These are phyloP conservation scores for Vaccinium myrtillus DNA, from an alignment of 148 eudicot genomes.

Conservation along the genomic window DNA sequence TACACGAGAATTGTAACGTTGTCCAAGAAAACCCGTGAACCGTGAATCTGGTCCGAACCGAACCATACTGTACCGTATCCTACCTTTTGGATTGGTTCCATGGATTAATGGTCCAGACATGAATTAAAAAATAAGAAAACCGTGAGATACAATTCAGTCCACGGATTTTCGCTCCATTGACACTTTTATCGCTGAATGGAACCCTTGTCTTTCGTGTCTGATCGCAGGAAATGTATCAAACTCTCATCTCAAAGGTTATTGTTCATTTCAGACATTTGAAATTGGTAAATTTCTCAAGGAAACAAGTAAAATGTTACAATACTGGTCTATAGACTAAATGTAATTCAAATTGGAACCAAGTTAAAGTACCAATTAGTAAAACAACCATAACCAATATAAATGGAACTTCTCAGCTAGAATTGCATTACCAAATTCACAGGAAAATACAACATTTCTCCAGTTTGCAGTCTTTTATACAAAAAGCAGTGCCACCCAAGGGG, in stretches of 20 bases:
- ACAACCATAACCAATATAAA: not conserved
- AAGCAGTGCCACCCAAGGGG: constrained; percentile 10
- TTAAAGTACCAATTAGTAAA: not conserved
- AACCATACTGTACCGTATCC: too few relatives aligned
- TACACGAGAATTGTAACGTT: too few relatives aligned
- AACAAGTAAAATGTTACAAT: not conserved
- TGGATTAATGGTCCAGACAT: too few relatives aligned
- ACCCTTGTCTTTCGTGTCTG: too few relatives aligned
- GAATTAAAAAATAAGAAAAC: too few relatives aligned
- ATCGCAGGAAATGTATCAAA: too few relatives aligned
- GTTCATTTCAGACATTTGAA: not conserved
- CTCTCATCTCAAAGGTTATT: not conserved
- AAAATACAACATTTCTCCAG: constrained; percentile 5
- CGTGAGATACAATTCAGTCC: too few relatives aligned
- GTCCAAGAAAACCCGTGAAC: too few relatives aligned
- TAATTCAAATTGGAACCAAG: not conserved
- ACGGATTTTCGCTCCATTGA: too few relatives aligned
- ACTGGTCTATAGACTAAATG: not conserved
- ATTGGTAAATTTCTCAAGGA: not conserved
- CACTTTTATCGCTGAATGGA: too few relatives aligned
- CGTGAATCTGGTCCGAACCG: too few relatives aligned
- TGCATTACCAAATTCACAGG: constrained; percentile 4
- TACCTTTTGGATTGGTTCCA: too few relatives aligned
- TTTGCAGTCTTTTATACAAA: not conserved
- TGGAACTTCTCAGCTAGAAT: not conserved